A percentile compares a stretch with the other conserved stretches of the same genome.
These are phyloP conservation scores for Babesia bigemina DNA, from an alignment of 169 alveolate species.

Conservation along the genomic window DNA sequence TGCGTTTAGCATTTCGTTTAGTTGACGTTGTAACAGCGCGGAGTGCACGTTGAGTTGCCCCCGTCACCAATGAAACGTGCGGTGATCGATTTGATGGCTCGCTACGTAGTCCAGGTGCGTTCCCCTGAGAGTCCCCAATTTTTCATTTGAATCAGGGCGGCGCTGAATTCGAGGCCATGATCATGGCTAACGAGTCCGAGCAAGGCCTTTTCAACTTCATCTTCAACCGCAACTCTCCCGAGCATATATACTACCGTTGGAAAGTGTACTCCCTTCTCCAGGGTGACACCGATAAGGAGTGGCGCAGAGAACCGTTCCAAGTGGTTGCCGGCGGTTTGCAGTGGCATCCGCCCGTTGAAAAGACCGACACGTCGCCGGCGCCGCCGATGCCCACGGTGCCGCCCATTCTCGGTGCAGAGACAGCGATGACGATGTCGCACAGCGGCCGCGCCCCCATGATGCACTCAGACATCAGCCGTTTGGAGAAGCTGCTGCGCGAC, in stretches of 20 bases:
- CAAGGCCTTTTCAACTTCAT: constrained; percentile 57
- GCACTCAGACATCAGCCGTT: constrained; percentile 3
- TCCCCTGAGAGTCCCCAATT: neutral
- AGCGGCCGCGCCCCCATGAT: constrained; percentile 41
- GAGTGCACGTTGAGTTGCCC: constrained; percentile 37
- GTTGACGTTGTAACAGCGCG: constrained; percentile 6
- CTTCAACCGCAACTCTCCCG: constrained; percentile 42
- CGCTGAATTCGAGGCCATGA: constrained; percentile 32
- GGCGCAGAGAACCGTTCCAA: constrained; percentile 41
- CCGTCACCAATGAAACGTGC: constrained; percentile 6
- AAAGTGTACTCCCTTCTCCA: constrained; percentile 63
- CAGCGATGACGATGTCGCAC: constrained; percentile 2
- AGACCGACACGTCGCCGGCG: neutral
- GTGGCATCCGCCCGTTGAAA: constrained; percentile 44
- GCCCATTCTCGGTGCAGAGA: neutral
- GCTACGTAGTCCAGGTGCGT: constrained; percentile 49
- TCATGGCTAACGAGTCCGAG: constrained; percentile 37
- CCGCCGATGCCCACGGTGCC: neutral
- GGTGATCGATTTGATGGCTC: constrained; percentile 60
- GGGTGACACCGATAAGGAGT: constrained; percentile 33
- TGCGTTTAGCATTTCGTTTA: neutral
- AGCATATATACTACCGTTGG: constrained; percentile 68
- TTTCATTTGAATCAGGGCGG: constrained; percentile 32
- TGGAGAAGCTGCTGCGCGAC: constrained; percentile 17
- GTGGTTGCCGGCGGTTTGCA: constrained; percentile 23